phyloP scores from a whole-genome alignment of 1,284 basidiomycete genomes.

The Puccinia novopanici region DNA sequence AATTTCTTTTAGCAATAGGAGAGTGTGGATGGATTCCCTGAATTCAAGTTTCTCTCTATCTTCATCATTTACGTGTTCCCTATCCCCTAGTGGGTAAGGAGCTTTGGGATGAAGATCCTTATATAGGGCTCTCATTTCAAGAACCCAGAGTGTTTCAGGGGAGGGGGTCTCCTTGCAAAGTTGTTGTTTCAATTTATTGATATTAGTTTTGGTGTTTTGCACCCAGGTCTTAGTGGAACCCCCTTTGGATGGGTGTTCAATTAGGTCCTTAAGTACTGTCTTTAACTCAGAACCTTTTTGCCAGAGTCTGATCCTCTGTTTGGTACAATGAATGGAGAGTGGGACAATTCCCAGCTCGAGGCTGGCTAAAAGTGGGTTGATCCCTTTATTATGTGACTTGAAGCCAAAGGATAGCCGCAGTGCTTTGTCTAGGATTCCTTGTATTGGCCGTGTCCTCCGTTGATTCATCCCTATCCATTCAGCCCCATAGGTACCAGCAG shows the following conservation, averaged over 20 bases:
- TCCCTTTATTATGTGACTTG: neutral
- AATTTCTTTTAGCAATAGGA: too few relatives aligned
- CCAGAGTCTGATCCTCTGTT: neutral
- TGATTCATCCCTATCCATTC: slow-evolving; percentile 11
- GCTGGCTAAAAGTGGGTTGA: neutral
- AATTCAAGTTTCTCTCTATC: too few relatives aligned
- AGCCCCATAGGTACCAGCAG: neutral
- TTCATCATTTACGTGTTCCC: too few relatives aligned
- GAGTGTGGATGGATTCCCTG: too few relatives aligned
- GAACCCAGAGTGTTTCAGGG: too few relatives aligned
- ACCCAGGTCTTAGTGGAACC: too few relatives aligned
- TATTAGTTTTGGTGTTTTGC: too few relatives aligned
- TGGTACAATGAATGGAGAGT: neutral
- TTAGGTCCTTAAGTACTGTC: neutral
- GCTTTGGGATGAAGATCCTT: too few relatives aligned
- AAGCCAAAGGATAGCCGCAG: neutral
- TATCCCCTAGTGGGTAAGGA: too few relatives aligned
- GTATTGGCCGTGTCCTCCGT: neutral
- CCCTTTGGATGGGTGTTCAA: neutral
- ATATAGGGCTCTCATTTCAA: too few relatives aligned
- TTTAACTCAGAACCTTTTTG: neutral
- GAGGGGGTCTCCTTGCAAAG: too few relatives aligned
- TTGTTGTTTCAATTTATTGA: too few relatives aligned
- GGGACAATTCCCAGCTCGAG: neutral
- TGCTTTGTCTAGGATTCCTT: neutral